phyloP scores from a whole-genome alignment of 1,284 basidiomycete genomes.

The Trichosporon inkin region DNA sequence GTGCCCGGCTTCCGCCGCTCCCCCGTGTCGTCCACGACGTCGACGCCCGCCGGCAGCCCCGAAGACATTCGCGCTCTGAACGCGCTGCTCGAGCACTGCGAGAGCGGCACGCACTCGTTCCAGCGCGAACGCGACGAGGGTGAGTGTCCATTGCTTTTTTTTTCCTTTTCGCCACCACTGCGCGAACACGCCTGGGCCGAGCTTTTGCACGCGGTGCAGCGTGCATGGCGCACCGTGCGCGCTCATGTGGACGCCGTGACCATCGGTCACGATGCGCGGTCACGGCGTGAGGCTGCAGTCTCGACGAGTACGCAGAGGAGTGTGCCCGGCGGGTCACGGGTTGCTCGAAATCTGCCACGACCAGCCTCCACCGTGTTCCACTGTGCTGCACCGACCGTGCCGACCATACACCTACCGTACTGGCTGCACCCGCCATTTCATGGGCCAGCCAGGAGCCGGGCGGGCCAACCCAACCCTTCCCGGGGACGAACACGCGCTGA shows the following conservation, averaged over 20 bases:
- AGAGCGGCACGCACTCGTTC: conserved; percentile 35
- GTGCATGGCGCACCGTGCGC: neutral
- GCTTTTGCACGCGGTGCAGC: neutral
- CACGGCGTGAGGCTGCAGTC: too few relatives aligned
- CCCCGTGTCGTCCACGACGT: neutral
- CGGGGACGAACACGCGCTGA: too few relatives aligned
- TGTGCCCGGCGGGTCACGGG: conserved; percentile 13
- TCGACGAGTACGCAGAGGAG: too few relatives aligned
- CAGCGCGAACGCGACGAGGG: conserved; percentile 21
- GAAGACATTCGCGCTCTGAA: conserved; percentile 27
- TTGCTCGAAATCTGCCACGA: conserved; percentile 16
- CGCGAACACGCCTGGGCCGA: neutral
- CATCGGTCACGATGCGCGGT: too few relatives aligned
- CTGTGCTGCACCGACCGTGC: too few relatives aligned
- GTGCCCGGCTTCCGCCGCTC: conserved; percentile 6
- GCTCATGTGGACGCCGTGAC: too few relatives aligned
- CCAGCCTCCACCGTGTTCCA: conserved; percentile 5
- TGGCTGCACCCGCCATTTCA: too few relatives aligned
- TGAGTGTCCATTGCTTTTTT: neutral
- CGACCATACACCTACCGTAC: too few relatives aligned
- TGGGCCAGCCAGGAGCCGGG: too few relatives aligned
- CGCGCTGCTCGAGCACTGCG: conserved; percentile 29
- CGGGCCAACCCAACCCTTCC: too few relatives aligned
- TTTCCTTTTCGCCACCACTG: neutral
- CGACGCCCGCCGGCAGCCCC: conserved; percentile 16